Conservation (phyloP, 2,329 filamentous ascomycete genomes). For the Talaromyces sp. region DNA sequence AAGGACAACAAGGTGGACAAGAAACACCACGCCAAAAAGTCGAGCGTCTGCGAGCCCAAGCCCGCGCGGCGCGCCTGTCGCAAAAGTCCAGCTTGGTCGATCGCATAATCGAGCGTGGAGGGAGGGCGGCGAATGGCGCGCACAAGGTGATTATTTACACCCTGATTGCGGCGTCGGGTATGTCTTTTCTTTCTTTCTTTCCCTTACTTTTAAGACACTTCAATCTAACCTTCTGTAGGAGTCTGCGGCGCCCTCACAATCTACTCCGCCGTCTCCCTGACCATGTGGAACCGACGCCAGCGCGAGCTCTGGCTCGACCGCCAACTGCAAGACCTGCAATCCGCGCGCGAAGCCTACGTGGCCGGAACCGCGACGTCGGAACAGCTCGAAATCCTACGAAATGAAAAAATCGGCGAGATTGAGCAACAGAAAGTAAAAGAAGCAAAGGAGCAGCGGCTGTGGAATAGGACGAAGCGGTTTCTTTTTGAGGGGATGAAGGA, state of each 20-base stretch:
- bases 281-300: constrained; percentile 64
- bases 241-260: constrained; percentile 57
- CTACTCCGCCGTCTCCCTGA: constrained; percentile 62
- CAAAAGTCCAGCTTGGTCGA: constrained; percentile 55
- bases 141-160: constrained; percentile 58
- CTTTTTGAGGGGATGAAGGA: constrained; percentile 36
- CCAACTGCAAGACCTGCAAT: constrained; percentile 38
- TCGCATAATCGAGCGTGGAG: constrained; percentile 48
- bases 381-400: constrained; percentile 40
- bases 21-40: constrained; percentile 67
- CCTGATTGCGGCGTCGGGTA: constrained; percentile 60
- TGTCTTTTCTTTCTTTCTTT: constrained; percentile 14
- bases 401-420: constrained; percentile 42
- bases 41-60: constrained; percentile 62
- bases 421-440: constrained; percentile 36
- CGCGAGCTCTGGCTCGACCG: constrained; percentile 57
- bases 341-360: constrained; percentile 39
- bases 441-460: constrained; percentile 33
- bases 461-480: constrained; percentile 35
- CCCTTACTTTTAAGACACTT: no score
- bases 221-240: constrained; percentile 34
- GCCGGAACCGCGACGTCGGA: constrained; percentile 36
- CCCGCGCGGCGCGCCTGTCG: constrained; percentile 61
- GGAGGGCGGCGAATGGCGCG: constrained; percentile 56
- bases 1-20: constrained; percentile 44